Base-by-base conservation (phyloP, 345 rosid genomes). In the Melaleuca quinquenervia region DNA sequence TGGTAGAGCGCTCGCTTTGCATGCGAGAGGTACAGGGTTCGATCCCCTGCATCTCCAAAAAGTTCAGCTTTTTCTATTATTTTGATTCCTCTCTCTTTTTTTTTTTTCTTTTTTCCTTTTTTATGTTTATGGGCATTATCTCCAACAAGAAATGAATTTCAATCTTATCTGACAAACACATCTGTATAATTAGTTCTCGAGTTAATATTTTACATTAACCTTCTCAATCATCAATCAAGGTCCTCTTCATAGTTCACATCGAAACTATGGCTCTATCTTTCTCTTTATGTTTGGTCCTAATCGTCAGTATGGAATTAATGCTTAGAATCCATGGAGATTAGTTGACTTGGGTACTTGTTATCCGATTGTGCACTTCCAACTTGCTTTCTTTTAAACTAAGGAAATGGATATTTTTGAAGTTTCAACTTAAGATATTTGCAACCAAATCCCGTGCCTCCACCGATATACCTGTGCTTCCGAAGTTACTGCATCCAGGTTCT, bases 1-100 rank as follows among this genome's bases (percentile, higher is more conserved):
- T 91, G 95, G 94, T 90, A 93, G 91, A 92, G 93, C 90, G 91
- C 90, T 84, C 89, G 93, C 92, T 90, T 92, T 90, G 93, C 92
- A 92, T 90, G 91, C 90, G 91, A 82, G 91, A 90, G 93, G 91
- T 86, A 90, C 90, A 89, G 91, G 90, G 92, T 90, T 90, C 92
- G 92, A 92, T 92, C 56, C 91, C 91, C 90, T 90, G 92, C 91
- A 90, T 90, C 91, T 89, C 92, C 92, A 92, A 0, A 5, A 70
- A 7, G 1, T 7, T 16, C 3, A 12, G 5, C 10, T 8, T 29
- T 56, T 62, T 6, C 7, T 11, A 8, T 3, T 0, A 15, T 52
- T 58, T 82, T 64, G 26, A 29, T 48, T 26, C 41, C 14, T 82
- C 9, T 53, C 52, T 78, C 20, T 26, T 1, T 21, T 0, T 16